Evolutionary conservation across 2,329 filamentous ascomycete species (phyloP), one percentile per base, ranked within the genome.

Genomic region (Fusarium cicatricum): DNA sequence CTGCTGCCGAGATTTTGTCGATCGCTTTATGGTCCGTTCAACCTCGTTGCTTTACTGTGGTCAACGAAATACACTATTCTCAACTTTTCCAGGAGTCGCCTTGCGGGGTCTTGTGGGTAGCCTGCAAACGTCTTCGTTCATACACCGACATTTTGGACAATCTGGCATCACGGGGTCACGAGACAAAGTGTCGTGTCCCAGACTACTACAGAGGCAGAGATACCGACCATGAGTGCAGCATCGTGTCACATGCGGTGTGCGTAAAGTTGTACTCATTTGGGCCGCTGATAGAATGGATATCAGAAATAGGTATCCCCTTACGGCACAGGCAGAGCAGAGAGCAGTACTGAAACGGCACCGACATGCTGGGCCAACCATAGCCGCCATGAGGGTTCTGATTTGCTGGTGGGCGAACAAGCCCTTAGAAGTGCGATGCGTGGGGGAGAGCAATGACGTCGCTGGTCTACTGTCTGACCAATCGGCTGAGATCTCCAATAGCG

Each of bases 71-170:
- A 29, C 23, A 8, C 6, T 26, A 26, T 10, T 8, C 23, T 26
- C 23, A 26, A 26, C 23, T 26, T 26, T 26, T 26, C 9, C 23
- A 8, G 9, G 23, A 26, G 26, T 54, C 39, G 28, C 50, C 43
- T 45, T 61, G 55, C 60, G 62, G 66, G 65, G 64, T 57, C 44
- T 41, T 36, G 48, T 40, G 38, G 47, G 29, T 48, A 47, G 41
- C 49, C 21, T 50, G 45, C 49, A 36, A 60, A 56, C 46, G 56
- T 16, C 33, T 57, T 43, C 19, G 42, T 41, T 16, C 40, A 48
- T 60, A 69, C 66, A 69, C 66, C 66, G 66, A 69, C 66, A 66
- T 69, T 69, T 63, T 66, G 43, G 50, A 41, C 38, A 53, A 57
- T 59, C 52, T 43, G 44, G 31, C 58, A 62, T 60, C 58, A 62